Evolutionary conservation across 2,329 filamentous ascomycete genomes (phyloP), one percentile per base, ranked within the genome.

Genomic region (Beauveria sp.): DNA sequence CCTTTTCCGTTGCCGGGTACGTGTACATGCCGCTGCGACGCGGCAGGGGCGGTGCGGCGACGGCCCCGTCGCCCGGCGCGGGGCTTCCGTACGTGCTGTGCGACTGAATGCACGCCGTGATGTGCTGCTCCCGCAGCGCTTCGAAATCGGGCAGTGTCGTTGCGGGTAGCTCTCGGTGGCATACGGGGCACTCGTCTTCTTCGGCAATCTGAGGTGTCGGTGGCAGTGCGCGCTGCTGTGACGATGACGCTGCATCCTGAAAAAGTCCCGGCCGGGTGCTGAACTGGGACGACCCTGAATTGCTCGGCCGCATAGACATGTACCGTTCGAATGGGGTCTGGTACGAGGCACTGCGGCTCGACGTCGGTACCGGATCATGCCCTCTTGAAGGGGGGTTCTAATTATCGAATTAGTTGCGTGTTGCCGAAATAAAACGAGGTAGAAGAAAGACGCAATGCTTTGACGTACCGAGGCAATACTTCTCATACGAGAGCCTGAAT

Each of bases 131-230:
- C 37, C 85, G 79, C 14, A 82, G 73, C 3, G 71, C 65, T 67
- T 87, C 83, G 61, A 75, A 83, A 63, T 85, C 79, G 2, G 79
- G 71, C 2, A 86, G 75, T 5, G 70, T 71, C 20, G 78, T 76
- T 2, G 84, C 80, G 0, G 89, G 88, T 3, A 92, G 78, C 72
- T 91, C 88, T 43, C 78, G 75, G 68, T 90, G 88, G 67, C 90
- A 93, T 50, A 92, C 82, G 0, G 89, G 89, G 64, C 90, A 93
- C 67, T 91, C 87, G 69, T 92, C 89, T 69, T 92, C 89, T 70
- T 92, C 90, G 6, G 80, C 77, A 67, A 83, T 79, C 61, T 81
- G 83, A 1, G 76, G 79, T 12, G 77, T 78, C 4, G 75, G 77
- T 1, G 75, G 77, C 43, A 73, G 68, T 30, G 72, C 75, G 26